Evolutionary conservation across 2,329 filamentous ascomycete species (phyloP).

Genomic region (Elsinoe fawcettii): DNA sequence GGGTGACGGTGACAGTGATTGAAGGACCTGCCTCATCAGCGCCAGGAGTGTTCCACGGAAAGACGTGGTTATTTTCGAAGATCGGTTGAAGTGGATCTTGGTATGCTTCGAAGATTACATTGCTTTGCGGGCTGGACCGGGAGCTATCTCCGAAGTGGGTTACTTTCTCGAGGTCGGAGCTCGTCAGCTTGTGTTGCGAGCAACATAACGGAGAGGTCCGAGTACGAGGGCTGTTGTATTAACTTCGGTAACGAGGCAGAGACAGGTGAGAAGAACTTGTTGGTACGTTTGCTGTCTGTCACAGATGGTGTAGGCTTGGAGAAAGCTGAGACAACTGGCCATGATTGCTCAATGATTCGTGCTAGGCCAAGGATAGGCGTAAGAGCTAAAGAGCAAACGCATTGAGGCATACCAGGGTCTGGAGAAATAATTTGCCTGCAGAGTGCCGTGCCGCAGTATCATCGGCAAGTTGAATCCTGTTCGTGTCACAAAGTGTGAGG

Average conservation of each 20-base stretch:
- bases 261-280: not conserved
- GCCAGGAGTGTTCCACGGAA: not conserved
- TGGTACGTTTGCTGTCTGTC: not conserved
- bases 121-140: not conserved
- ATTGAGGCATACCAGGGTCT: not conserved
- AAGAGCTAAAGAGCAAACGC: conserved; percentile 4
- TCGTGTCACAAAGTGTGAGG: not conserved
- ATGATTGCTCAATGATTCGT: not conserved
- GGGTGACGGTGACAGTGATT: too few species aligned
- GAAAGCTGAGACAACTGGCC: not conserved
- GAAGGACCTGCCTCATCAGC: too few species aligned
- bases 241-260: not conserved
- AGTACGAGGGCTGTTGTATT: not conserved
- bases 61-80: not conserved
- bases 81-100: conserved; percentile 2
- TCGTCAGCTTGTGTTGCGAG: not conserved
- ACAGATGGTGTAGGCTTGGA: not conserved
- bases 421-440: not conserved
- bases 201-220: not conserved
- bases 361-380: not conserved
- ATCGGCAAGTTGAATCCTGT: not conserved
- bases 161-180: not conserved
- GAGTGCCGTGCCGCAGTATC: not conserved
- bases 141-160: not conserved
- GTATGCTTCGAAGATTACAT: not conserved